A percentile compares a stretch with the other conserved stretches of the same genome.
These are phyloP conservation scores for Spencermartinsiella ligniputridi DNA, from an alignment of 1,139 yeast genomes.

Conservation along the genomic window DNA sequence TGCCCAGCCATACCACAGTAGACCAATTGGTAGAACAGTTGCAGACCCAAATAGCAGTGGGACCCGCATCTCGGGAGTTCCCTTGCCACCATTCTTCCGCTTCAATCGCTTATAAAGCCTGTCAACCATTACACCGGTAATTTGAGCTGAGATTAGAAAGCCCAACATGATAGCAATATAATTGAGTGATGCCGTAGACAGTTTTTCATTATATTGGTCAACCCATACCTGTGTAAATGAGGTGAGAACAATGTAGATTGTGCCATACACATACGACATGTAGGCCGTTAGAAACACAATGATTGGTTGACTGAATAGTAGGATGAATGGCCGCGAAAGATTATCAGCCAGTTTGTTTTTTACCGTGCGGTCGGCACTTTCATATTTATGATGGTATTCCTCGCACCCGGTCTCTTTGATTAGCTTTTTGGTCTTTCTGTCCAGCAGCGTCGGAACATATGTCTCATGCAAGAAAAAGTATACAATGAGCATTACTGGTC, in stretches of 20 bases:
- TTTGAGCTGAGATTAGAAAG: slow-evolving; percentile 40
- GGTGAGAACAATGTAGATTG: slow-evolving; percentile 54
- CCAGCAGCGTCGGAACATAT: slow-evolving; percentile 52
- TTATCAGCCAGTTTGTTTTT: slow-evolving; percentile 14
- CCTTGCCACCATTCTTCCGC: slow-evolving; percentile 42
- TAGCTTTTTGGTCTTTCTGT: slow-evolving; percentile 42
- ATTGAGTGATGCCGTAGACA: slow-evolving; percentile 53
- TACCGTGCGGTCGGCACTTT: slow-evolving; percentile 29
- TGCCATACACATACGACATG: slow-evolving; percentile 60
- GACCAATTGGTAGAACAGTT: slow-evolving; percentile 49
- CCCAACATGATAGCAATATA: slow-evolving; percentile 52
- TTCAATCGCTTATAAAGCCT: slow-evolving; percentile 34
- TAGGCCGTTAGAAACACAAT: slow-evolving; percentile 54
- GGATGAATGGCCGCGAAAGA: slow-evolving; percentile 49
- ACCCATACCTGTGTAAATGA: slow-evolving; percentile 52
- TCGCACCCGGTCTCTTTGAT: slow-evolving; percentile 48
- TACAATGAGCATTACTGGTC: slow-evolving; percentile 42
- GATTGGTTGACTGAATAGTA: slow-evolving; percentile 56
- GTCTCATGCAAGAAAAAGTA: slow-evolving; percentile 48
- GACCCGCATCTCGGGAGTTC: slow-evolving; percentile 48
- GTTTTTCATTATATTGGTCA: slow-evolving; percentile 41
- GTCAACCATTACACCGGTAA: slow-evolving; percentile 40
- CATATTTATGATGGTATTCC: slow-evolving; percentile 54
- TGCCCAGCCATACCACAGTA: slow-evolving; percentile 62
- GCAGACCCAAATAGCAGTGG: slow-evolving; percentile 42